Conservation (phyloP, 805 yeast species). For the Sugiyamaella americana region DNA sequence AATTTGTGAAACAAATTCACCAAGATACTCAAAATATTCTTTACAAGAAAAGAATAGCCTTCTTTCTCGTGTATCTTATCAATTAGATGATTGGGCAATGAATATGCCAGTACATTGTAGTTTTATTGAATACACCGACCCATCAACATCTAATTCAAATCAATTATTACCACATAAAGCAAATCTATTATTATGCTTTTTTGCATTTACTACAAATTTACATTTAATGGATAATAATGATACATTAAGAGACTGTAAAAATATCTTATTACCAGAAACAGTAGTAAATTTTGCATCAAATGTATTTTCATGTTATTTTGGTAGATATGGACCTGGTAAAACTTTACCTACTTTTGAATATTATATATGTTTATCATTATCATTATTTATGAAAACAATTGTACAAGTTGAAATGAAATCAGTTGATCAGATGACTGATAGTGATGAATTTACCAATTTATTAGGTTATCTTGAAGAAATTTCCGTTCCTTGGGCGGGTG, state of each 20-base stretch:
- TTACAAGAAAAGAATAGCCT: constrained; percentile 3
- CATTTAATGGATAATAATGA: constrained; percentile 6
- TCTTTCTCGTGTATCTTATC: not conserved
- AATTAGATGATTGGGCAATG: constrained; percentile 2
- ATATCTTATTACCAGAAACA: constrained; percentile 3
- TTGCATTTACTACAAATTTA: constrained; percentile 7
- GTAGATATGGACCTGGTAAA: constrained; percentile 4
- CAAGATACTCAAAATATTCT: not conserved
- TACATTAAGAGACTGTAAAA: not conserved
- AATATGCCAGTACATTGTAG: constrained; percentile 6
- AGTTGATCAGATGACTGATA: constrained; percentile 4
- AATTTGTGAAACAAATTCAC: constrained; percentile 10
- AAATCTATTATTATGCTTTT: constrained; percentile 4
- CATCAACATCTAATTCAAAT: not conserved
- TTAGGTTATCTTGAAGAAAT: constrained; percentile 1
- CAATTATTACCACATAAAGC: constrained; percentile 9
- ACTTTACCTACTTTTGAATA: constrained; percentile 12
- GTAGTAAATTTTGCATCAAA: constrained; percentile 5
- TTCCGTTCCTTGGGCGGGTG: constrained; percentile 7
- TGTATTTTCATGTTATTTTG: not conserved
- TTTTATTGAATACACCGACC: not conserved
- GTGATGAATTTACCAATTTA: constrained; percentile 3
- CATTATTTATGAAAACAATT: constrained; percentile 4
- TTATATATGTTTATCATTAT: constrained; percentile 5
- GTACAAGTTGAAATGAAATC: constrained; percentile 3